Conservation (phyloP, 1,284 basidiomycete species). For the Retiboletus flavoniger region DNA sequence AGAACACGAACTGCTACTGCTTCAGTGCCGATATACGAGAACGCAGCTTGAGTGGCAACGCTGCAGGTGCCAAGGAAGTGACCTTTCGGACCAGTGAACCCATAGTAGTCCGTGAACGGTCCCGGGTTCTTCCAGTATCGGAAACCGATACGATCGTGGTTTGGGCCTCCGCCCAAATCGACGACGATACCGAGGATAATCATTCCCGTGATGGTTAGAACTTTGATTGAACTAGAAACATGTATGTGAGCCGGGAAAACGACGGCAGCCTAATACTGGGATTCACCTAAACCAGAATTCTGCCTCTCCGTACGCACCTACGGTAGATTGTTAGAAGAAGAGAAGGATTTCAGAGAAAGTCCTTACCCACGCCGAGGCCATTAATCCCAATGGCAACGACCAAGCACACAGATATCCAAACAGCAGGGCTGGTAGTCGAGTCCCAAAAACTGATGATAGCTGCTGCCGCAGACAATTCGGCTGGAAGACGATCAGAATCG, state of each 20-base stretch:
- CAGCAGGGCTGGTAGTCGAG: slow-evolving; percentile 51
- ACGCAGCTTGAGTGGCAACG: slow-evolving; percentile 40
- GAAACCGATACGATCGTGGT: slow-evolving; percentile 41
- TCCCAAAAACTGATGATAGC: slow-evolving; percentile 63
- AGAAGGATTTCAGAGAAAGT: neutral
- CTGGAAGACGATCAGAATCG: slow-evolving; percentile 25
- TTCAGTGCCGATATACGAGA: slow-evolving; percentile 59
- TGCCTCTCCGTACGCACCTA: slow-evolving; percentile 50
- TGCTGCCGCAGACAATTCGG: slow-evolving; percentile 64
- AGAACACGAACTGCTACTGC: slow-evolving; percentile 45
- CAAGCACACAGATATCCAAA: slow-evolving; percentile 65
- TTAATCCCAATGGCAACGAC: slow-evolving; percentile 65
- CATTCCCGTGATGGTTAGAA: slow-evolving; percentile 43
- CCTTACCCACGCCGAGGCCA: slow-evolving; percentile 47
- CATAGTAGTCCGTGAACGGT: slow-evolving; percentile 34
- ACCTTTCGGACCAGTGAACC: slow-evolving; percentile 35
- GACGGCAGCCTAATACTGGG: neutral
- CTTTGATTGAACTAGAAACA: slow-evolving; percentile 41
- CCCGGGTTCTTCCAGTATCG: slow-evolving; percentile 50
- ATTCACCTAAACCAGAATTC: slow-evolving; percentile 49
- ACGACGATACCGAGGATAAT: slow-evolving; percentile 47
- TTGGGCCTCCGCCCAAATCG: slow-evolving; percentile 45
- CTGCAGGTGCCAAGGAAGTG: slow-evolving; percentile 51
- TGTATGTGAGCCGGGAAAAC: neutral
- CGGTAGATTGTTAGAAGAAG: neutral